Evolutionary conservation across 352 stramenopile species (phyloP).

Genomic region (Phytophthora syringae): DNA sequence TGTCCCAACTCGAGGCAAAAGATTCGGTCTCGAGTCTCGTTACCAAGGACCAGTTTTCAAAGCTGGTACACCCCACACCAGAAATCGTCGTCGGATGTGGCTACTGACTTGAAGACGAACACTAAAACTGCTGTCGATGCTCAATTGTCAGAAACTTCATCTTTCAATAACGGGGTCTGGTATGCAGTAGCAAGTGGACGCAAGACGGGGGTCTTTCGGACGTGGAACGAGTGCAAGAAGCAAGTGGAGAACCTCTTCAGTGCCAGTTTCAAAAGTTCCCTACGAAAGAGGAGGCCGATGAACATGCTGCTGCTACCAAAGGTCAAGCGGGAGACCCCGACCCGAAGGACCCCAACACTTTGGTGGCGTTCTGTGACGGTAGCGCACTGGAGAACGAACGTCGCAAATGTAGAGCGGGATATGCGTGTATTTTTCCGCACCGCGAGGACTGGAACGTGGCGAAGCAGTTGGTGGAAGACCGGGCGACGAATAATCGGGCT

Average conservation of each 20-base stretch:
- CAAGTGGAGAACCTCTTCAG: too few relatives aligned
- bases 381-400: conserved; percentile 73
- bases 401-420: conserved; percentile 59
- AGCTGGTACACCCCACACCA: too few relatives aligned
- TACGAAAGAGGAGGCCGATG: too few relatives aligned
- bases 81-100: neutral
- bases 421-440: conserved; percentile 83
- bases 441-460: conserved; percentile 65
- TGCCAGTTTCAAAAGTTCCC: too few relatives aligned
- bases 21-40: conserved; percentile 2
- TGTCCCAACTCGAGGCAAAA: neutral
- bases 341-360: too few relatives aligned
- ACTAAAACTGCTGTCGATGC: conserved; percentile 1
- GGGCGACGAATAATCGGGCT: conserved; percentile 60
- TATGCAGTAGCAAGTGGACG: too few relatives aligned
- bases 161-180: conserved; percentile 22
- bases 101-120: conserved; percentile 1
- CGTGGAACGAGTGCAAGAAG: too few relatives aligned
- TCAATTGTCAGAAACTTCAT: conserved; percentile 7
- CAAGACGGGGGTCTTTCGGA: too few relatives aligned
- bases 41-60: too few relatives aligned
- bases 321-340: too few relatives aligned
- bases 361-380: conserved; percentile 84
- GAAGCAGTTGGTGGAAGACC: conserved; percentile 50
- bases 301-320: too few relatives aligned